Evolutionary conservation across 2,329 filamentous ascomycete genomes (phyloP).

Genomic region (Emmonsiellopsis sp.): DNA sequence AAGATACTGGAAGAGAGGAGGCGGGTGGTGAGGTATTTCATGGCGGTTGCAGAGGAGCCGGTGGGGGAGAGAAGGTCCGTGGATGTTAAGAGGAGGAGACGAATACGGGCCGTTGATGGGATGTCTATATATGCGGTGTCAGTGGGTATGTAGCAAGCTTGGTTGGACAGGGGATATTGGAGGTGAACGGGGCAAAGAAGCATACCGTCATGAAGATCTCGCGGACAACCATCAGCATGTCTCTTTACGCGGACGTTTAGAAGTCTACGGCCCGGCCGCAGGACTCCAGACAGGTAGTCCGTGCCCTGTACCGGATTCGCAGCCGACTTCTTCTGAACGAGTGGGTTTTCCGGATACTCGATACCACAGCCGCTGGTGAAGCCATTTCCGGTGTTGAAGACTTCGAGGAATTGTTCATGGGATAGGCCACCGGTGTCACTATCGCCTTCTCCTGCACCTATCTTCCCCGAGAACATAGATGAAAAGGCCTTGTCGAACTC

Average conservation of each 20-base stretch:
- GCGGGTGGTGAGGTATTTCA: constrained; percentile 16
- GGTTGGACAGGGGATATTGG: background rate
- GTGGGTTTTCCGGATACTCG: constrained; percentile 24
- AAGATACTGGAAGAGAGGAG: constrained; percentile 7
- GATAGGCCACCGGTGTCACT: constrained; percentile 18
- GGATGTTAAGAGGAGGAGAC: constrained; percentile 26
- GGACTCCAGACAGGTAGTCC: constrained; percentile 25
- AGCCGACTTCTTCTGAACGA: constrained; percentile 16
- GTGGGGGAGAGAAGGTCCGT: constrained; percentile 23
- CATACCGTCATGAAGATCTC: constrained; percentile 27
- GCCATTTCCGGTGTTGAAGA: constrained; percentile 27
- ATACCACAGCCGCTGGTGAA: constrained; percentile 32
- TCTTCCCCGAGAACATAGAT: constrained; percentile 31
- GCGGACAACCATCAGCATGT: constrained; percentile 27
- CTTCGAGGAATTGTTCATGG: constrained; percentile 26
- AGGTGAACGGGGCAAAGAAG: background rate
- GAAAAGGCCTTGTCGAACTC: constrained; percentile 32
- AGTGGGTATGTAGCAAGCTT: background rate
- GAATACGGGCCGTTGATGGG: constrained; percentile 27
- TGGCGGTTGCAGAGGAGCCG: constrained; percentile 18
- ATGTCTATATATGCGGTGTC: constrained; percentile 19
- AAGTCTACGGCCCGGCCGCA: constrained; percentile 26
- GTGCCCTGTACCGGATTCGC: constrained; percentile 20
- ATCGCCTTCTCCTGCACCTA: constrained; percentile 18
- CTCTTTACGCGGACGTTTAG: constrained; percentile 24